Evolutionary conservation across 768 basidiomycete species (phyloP), one percentile per base, ranked within the genome.

Genomic region (Boletus sp.): DNA sequence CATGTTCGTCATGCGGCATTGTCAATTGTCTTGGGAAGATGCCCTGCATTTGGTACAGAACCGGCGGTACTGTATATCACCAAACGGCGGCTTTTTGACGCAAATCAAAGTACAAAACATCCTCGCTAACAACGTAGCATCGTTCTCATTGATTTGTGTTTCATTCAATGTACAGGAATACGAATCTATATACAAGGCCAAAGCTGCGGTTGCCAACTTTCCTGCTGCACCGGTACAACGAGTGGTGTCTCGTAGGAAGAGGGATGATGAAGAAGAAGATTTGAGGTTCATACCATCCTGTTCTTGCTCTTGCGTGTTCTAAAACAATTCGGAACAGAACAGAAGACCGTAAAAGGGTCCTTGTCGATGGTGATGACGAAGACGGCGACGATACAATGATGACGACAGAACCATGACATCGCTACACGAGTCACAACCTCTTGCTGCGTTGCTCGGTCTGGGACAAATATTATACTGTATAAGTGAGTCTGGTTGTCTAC

Each of bases 1-100:
- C 52, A 94, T 94, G 90, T 94, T 90, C 68, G 91, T 91, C 37
- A 94, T 94, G 92, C 87, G 90, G 57, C 83, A 88, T 64, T 85
- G 85, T 69, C 83, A 84, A 30, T 74, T 93, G 30, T 85, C 85
- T 39, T 94, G 89, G 88, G 92, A 94, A 75, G 91, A 94, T 54
- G 92, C 92, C 0, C 77, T 94, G 47, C 91, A 92, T 65, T 74
- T 90, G 66, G 92, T 94, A 4, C 92, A 94, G 71, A 94, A 94
- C 61, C 80, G 93, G 47, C 82, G 94, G 45, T 97, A 96, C 65
- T 97, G 94, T 71, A 94, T 95, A 60, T 92, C 91, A 1, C 94
- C 93, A 11, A 94, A 96, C 64, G 86, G 88, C 14, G 94, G 92
- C 4, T 97, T 97, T 73, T 71, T 95, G 64, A 91, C 90, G 10